Evolutionary conservation across 768 basidiomycete species (phyloP).

Genomic region (Termitomyces bulborhizus): DNA sequence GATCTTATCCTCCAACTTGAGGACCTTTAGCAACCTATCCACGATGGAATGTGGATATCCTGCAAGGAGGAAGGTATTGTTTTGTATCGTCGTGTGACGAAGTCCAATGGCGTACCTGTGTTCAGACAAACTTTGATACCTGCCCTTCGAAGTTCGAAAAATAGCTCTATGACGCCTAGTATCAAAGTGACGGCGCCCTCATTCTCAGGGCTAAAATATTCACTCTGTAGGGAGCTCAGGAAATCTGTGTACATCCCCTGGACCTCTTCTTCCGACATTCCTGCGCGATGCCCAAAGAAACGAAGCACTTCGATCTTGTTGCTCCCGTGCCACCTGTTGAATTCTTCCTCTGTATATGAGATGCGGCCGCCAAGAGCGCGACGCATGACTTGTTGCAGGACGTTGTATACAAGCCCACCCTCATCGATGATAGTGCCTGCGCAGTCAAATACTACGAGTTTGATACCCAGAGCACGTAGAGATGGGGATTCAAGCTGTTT

Average conservation of each 20-base stretch:
- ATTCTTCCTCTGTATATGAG: conserved; percentile 6
- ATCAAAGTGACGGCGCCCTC: conserved; percentile 1
- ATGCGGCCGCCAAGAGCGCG: conserved; percentile 3
- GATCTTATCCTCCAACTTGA: conserved; percentile 5
- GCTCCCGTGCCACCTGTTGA: conserved; percentile 7
- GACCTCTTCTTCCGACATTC: conserved; percentile 6
- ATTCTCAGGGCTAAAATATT: conserved; percentile 7
- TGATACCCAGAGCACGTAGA: conserved; percentile 6
- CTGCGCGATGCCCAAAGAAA: conserved; percentile 7
- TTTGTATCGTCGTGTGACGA: not conserved
- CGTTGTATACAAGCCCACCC: conserved; percentile 8
- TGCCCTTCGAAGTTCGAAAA: not conserved
- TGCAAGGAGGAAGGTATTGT: not conserved
- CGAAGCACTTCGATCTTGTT: conserved; percentile 10
- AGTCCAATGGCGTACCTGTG: conserved; percentile 1
- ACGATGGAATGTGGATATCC: conserved; percentile 10
- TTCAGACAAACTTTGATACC: conserved; percentile 11
- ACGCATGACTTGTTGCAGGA: conserved; percentile 8
- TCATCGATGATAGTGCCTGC: conserved; percentile 10
- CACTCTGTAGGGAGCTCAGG: not conserved
- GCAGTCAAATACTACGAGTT: conserved; percentile 10
- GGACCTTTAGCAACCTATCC: conserved; percentile 1
- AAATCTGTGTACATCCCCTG: conserved; percentile 8
- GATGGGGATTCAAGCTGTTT: conserved; percentile 2
- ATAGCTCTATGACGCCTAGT: conserved; percentile 3